A percentile compares a stretch with the other conserved stretches of the same genome.
phyloP scores from a whole-genome alignment of 495 filamentous ascomycete genomes.

The Chlorociboria aeruginascens region DNA sequence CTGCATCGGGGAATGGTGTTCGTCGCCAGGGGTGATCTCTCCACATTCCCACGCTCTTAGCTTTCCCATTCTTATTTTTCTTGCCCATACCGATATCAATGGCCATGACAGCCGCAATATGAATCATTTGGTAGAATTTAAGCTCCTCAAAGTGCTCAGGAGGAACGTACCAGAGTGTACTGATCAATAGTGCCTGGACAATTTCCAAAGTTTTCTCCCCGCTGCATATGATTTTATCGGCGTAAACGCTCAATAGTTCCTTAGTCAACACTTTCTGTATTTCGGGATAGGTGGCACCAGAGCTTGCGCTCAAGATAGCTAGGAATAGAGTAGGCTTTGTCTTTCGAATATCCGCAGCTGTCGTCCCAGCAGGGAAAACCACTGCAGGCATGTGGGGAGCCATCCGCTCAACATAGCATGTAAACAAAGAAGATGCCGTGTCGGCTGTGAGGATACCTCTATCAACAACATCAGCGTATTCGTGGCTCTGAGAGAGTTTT shows the following conservation, averaged over 20 bases:
- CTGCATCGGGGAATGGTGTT: conserved; percentile 40
- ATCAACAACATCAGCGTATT: conserved; percentile 57
- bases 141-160: conserved; percentile 76
- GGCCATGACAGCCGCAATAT: conserved; percentile 73
- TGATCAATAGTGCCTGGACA: conserved; percentile 66
- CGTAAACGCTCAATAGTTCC: conserved; percentile 61
- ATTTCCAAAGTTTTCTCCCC: conserved; percentile 81
- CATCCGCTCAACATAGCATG: conserved; percentile 58
- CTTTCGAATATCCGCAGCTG: conserved; percentile 52
- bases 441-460: conserved; percentile 51
- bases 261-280: conserved; percentile 49
- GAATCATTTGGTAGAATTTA: conserved; percentile 82
- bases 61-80: conserved; percentile 27
- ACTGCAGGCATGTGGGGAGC: conserved; percentile 64
- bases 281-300: conserved; percentile 46
- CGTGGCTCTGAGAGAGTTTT: conserved; percentile 9
- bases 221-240: conserved; percentile 59
- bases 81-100: conserved; percentile 77
- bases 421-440: conserved; percentile 52
- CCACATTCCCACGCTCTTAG: conserved; percentile 26
- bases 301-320: conserved; percentile 57
- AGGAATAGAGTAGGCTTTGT: conserved; percentile 73
- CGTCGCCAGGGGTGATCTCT: conserved; percentile 37
- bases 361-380: conserved; percentile 56
- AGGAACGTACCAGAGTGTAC: conserved; percentile 69